Conservation (phyloP, 108 stramenopile species). For the Skeletonema tropicum region DNA sequence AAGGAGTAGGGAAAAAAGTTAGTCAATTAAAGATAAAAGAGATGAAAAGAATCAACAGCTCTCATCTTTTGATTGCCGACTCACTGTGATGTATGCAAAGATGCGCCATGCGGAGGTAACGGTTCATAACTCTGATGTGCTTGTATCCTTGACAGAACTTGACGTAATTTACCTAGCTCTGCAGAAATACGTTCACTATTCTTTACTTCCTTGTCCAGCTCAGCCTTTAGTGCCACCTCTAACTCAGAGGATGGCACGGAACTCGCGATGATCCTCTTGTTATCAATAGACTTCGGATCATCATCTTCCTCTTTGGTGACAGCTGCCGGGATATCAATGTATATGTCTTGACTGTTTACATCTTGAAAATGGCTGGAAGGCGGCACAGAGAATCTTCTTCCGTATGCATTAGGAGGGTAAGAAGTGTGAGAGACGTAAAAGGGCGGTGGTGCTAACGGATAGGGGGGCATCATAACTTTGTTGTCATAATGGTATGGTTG, state of each 20-base stretch:
- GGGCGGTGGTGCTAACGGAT: too few species aligned
- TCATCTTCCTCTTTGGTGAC: conserved; percentile 4
- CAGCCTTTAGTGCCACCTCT: background rate
- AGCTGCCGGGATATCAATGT: background rate
- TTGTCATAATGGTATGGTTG: too few species aligned
- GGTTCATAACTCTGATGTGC: background rate
- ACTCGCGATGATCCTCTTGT: background rate
- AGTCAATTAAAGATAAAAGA: too few species aligned
- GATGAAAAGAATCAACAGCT: too few species aligned
- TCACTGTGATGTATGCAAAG: background rate
- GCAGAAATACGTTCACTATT: background rate
- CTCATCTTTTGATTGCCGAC: background rate
- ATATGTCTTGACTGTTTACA: too few species aligned
- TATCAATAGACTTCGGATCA: background rate
- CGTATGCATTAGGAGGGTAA: too few species aligned
- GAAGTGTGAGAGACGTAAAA: too few species aligned
- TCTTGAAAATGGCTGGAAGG: too few species aligned
- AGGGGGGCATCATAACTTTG: too few species aligned
- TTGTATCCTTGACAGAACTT: background rate
- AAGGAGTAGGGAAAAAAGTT: too few species aligned
- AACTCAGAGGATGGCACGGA: background rate
- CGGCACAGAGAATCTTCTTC: too few species aligned
- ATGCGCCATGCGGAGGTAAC: background rate
- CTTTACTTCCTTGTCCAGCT: background rate
- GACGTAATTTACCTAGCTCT: background rate